Percentiles rank a stretch among this genome's conserved stretches.
Conservation (phyloP, 2,329 filamentous ascomycete genomes). For the Cladobotryum protrusum region DNA sequence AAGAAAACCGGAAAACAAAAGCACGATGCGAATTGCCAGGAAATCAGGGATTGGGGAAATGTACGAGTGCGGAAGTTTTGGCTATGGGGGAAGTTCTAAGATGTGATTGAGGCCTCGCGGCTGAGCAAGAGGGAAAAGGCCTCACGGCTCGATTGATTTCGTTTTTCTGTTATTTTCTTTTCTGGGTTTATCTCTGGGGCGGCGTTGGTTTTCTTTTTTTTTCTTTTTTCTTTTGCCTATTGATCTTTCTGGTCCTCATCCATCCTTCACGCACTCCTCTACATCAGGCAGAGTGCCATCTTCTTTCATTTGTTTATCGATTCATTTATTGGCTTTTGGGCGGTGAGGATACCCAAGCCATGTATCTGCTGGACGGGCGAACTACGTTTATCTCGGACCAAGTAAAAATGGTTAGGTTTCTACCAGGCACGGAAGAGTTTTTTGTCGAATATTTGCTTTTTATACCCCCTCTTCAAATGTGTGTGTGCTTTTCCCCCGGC, state of each 20-base stretch:
- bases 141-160: constrained; percentile 22
- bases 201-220: constrained; percentile 5
- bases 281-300: neutral
- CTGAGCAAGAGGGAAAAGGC: constrained; percentile 22
- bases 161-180: constrained; percentile 9
- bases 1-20: constrained; percentile 6
- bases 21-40: neutral
- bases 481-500: neutral
- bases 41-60: neutral
- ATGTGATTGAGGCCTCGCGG: constrained; percentile 22
- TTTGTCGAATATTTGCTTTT: neutral
- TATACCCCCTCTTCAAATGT: neutral
- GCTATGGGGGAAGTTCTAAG: constrained; percentile 5
- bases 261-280: neutral
- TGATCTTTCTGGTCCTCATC: neutral
- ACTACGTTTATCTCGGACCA: neutral
- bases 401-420: neutral
- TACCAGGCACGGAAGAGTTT: too few species aligned
- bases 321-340: neutral
- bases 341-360: neutral
- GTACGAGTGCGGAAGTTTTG: constrained; percentile 2
- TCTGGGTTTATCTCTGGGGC: constrained; percentile 1
- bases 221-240: neutral
- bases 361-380: neutral
- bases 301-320: neutral